Conservation (phyloP, 371 early-diverging fungal genomes). For the Circinella minor region DNA sequence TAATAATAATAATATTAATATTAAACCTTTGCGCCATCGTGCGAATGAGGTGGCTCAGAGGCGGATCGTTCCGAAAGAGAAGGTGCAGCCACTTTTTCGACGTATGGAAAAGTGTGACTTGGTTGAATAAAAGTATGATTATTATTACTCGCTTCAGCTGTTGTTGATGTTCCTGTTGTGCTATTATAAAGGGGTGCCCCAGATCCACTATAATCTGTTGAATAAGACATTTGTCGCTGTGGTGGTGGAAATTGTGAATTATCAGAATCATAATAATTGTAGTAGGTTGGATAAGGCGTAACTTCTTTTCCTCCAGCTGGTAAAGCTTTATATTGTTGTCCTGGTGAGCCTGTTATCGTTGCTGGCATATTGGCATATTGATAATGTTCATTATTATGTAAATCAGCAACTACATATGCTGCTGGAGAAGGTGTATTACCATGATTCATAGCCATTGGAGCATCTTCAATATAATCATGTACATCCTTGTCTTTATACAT, state of each 20-base stretch:
- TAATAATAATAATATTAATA: too few species aligned
- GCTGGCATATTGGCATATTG: background rate
- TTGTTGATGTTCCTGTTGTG: too few species aligned
- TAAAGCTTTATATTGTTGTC: background rate
- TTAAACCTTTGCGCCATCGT: conserved; percentile 8
- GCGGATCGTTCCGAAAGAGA: conserved; percentile 6
- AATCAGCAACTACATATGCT: background rate
- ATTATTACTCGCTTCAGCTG: background rate
- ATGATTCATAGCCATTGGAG: background rate
- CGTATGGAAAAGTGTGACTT: conserved; percentile 1
- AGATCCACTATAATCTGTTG: conserved; percentile 7
- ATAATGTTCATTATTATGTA: background rate
- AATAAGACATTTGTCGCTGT: conserved; percentile 8
- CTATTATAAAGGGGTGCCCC: conserved; percentile 4
- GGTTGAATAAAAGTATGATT: too few species aligned
- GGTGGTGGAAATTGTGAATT: background rate
- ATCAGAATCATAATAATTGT: background rate
- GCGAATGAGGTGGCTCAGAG: conserved; percentile 13
- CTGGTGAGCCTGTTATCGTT: background rate
- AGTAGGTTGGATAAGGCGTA: background rate
- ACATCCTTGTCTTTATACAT: background rate
- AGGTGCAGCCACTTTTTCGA: conserved; percentile 10
- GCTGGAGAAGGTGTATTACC: background rate
- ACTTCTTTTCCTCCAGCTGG: background rate
- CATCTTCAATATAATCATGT: conserved; percentile 9